Evolutionary conservation across 768 basidiomycete genomes (phyloP), one percentile per base, ranked within the genome.

Genomic region (Russula foetens): DNA sequence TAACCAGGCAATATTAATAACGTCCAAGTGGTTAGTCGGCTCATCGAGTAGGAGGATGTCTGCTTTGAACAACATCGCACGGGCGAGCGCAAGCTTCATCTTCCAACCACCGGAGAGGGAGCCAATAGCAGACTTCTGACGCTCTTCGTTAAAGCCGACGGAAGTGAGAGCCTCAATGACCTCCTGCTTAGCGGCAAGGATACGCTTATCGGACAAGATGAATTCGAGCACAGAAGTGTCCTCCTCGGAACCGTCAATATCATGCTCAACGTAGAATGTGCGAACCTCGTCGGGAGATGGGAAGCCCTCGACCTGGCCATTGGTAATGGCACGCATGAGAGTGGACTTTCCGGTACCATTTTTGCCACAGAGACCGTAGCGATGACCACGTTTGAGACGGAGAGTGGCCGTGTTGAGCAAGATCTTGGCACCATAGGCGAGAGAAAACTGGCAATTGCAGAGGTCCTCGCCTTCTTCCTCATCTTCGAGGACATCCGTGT

Each of bases 251-350:
- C 95, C 95, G 69, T 98, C 95, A 66, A 98, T 97, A 73, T 98
- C 95, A 81, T 98, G 95, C 81, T 96, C 95, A 72, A 98, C 95
- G 77, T 97, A 98, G 86, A 96, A 98, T 63, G 95, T 98, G 73
- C 95, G 92, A 72, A 98, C 95, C 71, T 94, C 88, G 55, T 95
- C 91, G 58, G 93, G 92, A 21, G 94, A 95, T 14, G 95, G 95
- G 88, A 98, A 98, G 68, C 95, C 95, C 71, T 98, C 95, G 68
- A 98, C 95, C 77, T 98, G 95, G 61, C 89, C 91, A 69, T 92
- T 93, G 76, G 85, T 90, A 74, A 93, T 93, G 63, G 91, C 90
- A 66, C 90, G 85, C 91, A 93, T 92, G 72, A 92, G 84, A 28
- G 90, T 92, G 1, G 90, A 92, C 82, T 98, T 98, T 69, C 95